phyloP scores from a whole-genome alignment of 2,329 filamentous ascomycete species.

The Phoma sp. region DNA sequence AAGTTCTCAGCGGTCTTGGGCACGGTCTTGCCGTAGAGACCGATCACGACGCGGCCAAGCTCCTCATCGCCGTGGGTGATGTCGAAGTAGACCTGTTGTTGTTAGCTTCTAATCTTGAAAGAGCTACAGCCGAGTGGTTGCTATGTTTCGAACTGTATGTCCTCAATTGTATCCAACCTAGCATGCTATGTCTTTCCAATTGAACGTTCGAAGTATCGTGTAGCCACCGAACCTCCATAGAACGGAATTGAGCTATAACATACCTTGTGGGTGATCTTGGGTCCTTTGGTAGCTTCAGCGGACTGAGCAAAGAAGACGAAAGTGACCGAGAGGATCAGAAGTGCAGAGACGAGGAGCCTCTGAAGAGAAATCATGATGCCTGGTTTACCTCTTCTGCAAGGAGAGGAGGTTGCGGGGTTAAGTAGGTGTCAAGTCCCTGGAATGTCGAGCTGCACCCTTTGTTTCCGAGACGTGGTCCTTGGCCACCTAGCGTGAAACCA shows the following conservation, averaged over 20 bases:
- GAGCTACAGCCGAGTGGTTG: background rate
- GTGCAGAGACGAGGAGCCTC: conserved; percentile 71
- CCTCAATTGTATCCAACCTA: background rate
- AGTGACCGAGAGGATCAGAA: conserved; percentile 75
- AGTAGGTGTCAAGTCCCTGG: conserved; percentile 27
- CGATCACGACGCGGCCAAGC: conserved; percentile 77
- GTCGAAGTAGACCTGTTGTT: conserved; percentile 75
- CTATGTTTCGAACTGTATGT: background rate
- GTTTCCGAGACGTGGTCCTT: conserved; percentile 44
- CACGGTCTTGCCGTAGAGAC: conserved; percentile 86
- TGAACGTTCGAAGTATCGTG: conserved; percentile 4
- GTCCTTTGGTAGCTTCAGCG: conserved; percentile 64
- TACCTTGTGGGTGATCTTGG: conserved; percentile 93
- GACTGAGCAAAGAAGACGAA: conserved; percentile 46
- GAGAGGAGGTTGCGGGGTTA: conserved; percentile 30
- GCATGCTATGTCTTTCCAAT: background rate
- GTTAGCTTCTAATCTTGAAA: background rate
- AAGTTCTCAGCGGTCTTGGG: conserved; percentile 76
- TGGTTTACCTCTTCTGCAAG: conserved; percentile 24
- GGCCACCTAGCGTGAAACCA: conserved; percentile 19
- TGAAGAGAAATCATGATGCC: conserved; percentile 75
- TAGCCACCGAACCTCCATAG: background rate
- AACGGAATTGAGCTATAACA: conserved; percentile 5
- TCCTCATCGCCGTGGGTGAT: conserved; percentile 76
- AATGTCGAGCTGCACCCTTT: conserved; percentile 18